phyloP scores from a whole-genome alignment of 1,284 basidiomycete species.

The Rhodotorula sp. region DNA sequence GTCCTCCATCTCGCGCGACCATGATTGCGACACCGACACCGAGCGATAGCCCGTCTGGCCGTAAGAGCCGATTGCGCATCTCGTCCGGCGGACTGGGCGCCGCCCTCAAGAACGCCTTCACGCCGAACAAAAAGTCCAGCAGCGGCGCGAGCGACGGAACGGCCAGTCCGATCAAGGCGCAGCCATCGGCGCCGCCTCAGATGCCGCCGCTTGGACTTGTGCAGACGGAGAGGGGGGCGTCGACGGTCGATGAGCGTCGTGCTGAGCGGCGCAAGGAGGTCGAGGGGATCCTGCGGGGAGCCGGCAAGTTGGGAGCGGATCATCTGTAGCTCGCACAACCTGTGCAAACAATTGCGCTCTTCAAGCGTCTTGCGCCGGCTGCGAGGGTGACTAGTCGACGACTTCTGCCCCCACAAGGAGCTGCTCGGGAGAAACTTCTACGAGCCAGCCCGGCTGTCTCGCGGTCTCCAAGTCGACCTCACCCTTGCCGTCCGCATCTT shows the following conservation, averaged over 20 bases:
- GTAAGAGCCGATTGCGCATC: background rate
- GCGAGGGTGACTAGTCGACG: too few relatives aligned
- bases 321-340: too few relatives aligned
- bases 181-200: background rate
- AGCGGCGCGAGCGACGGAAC: background rate
- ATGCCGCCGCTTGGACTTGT: background rate
- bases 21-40: background rate
- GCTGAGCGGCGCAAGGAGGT: conserved; percentile 7
- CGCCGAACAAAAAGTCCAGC: background rate
- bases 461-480: too few relatives aligned
- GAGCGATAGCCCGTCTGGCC: background rate
- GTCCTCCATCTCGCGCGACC: too few relatives aligned
- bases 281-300: conserved; percentile 20
- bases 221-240: background rate
- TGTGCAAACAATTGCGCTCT: too few relatives aligned
- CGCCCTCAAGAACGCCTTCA: conserved; percentile 25
- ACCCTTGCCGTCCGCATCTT: too few relatives aligned
- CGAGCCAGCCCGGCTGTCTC: too few relatives aligned
- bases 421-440: too few relatives aligned
- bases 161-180: background rate
- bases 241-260: background rate
- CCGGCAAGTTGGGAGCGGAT: background rate
- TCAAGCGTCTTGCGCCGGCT: too few relatives aligned
- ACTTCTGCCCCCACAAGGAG: too few relatives aligned
- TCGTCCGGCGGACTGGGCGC: conserved; percentile 17